phyloP scores from a whole-genome alignment of 2,329 filamentous ascomycete species.

The Aspergillus nomiae region DNA sequence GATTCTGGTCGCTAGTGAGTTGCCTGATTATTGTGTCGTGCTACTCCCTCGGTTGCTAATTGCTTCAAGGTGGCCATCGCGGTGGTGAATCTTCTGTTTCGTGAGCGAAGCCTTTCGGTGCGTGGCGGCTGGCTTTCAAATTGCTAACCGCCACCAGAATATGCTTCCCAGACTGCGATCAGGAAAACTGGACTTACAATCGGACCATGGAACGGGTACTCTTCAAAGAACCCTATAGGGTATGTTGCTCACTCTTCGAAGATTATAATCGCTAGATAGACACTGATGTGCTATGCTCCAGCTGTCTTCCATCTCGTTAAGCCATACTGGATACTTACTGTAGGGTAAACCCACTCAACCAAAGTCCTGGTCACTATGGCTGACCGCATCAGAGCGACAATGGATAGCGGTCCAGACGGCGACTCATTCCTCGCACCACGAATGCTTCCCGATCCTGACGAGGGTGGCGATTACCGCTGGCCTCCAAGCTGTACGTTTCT shows the following conservation, averaged over 20 bases:
- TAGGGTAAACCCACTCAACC: conserved; percentile 17
- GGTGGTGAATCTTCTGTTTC: conserved; percentile 34
- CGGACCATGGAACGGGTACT: conserved; percentile 36
- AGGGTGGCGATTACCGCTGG: conserved; percentile 36
- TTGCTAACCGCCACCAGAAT: conserved; percentile 24
- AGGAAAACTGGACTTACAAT: conserved; percentile 35
- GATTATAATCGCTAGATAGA: not conserved
- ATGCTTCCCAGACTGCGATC: conserved; percentile 35
- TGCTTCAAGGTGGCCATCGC: conserved; percentile 28
- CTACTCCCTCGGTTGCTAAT: conserved; percentile 16
- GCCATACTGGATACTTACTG: conserved; percentile 38
- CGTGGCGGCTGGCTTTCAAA: not conserved
- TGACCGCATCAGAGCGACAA: conserved; percentile 34
- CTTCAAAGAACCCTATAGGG: conserved; percentile 35
- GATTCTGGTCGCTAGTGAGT: conserved; percentile 40
- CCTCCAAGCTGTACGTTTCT: conserved; percentile 29
- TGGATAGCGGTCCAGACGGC: conserved; percentile 38
- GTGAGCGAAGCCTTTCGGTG: conserved; percentile 24
- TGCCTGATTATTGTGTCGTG: not conserved
- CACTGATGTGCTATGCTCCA: conserved; percentile 12
- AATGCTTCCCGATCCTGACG: conserved; percentile 34
- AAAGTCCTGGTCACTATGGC: not conserved
- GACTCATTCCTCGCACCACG: conserved; percentile 35
- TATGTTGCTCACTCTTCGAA: conserved; percentile 16
- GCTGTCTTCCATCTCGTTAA: conserved; percentile 40